phyloP scores from a whole-genome alignment of 345 rosid species.

The Salix arbutifolia region DNA sequence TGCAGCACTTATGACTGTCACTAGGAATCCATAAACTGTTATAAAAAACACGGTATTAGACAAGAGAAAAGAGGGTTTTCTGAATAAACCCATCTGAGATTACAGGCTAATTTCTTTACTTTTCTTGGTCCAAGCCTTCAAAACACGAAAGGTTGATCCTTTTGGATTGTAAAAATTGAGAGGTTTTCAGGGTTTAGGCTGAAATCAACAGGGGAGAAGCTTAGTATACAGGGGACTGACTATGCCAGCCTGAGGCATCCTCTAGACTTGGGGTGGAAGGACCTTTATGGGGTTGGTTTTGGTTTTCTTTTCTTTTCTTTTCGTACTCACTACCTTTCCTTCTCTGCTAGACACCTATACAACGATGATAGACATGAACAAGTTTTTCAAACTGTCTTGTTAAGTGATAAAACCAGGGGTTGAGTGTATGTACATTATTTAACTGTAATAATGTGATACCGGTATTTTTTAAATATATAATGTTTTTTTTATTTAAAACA shows the following conservation, averaged over 20 bases:
- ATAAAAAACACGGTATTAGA: conserved; percentile 11
- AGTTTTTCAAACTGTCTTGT: no score
- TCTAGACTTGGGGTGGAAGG: not conserved
- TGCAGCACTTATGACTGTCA: conserved; percentile 18
- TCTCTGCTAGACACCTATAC: not conserved
- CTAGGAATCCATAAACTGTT: conserved; percentile 5
- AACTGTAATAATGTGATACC: no score
- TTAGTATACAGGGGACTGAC: not conserved
- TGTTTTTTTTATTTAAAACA: no score
- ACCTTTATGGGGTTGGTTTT: not conserved
- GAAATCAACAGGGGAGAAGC: not conserved
- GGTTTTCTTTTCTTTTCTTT: not conserved
- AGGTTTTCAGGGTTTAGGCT: conserved; percentile 9
- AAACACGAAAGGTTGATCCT: conserved; percentile 15
- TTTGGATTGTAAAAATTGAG: not conserved
- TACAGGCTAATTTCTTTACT: not conserved
- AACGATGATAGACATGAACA: not conserved
- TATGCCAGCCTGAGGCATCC: not conserved
- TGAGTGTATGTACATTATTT: not conserved
- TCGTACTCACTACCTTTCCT: not conserved
- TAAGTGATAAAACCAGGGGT: not conserved
- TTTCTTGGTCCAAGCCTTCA: not conserved
- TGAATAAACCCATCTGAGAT: conserved; percentile 25
- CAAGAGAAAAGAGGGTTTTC: conserved; percentile 10
- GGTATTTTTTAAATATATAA: no score